Evolutionary conservation across 768 basidiomycete genomes (phyloP).

Genomic region (Holtermannia corniformis): DNA sequence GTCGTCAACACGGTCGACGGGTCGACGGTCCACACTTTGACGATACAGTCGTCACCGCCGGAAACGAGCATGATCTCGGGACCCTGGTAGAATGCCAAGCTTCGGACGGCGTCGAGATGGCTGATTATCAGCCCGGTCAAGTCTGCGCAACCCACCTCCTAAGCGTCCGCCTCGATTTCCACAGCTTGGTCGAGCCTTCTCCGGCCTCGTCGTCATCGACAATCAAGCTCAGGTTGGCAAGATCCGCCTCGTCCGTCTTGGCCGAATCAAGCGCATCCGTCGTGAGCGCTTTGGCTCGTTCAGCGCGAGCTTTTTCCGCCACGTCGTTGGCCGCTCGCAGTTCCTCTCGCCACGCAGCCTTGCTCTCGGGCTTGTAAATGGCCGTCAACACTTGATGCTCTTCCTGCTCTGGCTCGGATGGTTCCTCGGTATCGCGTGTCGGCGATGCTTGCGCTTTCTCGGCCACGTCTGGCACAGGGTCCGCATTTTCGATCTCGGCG

Average conservation of each 20-base stretch:
- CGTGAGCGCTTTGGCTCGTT: background rate
- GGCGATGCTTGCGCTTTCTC: background rate
- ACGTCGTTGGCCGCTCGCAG: constrained; percentile 40
- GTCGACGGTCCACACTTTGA: constrained; percentile 93
- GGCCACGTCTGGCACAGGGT: background rate
- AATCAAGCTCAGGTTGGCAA: constrained; percentile 45
- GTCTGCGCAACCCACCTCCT: constrained; percentile 83
- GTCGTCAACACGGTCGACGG: constrained; percentile 62
- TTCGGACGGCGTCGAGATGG: constrained; percentile 86
- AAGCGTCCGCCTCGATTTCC: constrained; percentile 77
- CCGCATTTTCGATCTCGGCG: background rate
- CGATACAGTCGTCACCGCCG: constrained; percentile 87
- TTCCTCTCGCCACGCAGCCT: constrained; percentile 71
- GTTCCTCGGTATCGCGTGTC: background rate
- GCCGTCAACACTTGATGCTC: constrained; percentile 48
- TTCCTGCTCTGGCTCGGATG: constrained; percentile 41
- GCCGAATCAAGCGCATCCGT: background rate
- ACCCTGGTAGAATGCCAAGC: constrained; percentile 65
- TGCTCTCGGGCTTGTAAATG: constrained; percentile 79
- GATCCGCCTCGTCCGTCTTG: constrained; percentile 37
- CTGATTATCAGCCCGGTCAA: constrained; percentile 43
- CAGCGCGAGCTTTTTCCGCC: constrained; percentile 22
- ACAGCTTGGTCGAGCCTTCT: constrained; percentile 54
- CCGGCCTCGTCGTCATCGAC: constrained; percentile 60
- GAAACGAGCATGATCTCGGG: constrained; percentile 81